Conservation (phyloP, 2,329 filamentous ascomycete species). For the Alternaria ventricosa region DNA sequence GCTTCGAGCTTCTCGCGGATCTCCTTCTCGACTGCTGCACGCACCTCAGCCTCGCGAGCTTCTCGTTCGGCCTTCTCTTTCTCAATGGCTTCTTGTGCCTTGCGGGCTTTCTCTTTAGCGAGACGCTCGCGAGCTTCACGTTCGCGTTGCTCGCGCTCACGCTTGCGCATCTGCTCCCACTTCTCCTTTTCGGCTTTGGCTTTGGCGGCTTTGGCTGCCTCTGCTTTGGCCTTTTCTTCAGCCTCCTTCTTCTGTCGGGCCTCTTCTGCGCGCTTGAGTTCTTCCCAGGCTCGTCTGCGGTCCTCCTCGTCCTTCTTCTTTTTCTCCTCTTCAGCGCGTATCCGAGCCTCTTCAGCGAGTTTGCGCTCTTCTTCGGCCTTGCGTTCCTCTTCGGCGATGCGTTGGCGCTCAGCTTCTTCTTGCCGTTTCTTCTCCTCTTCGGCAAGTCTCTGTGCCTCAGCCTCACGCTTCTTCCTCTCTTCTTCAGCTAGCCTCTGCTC, state of each 20-base stretch:
- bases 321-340: conserved; percentile 51
- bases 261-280: conserved; percentile 47
- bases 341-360: conserved; percentile 49
- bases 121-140: conserved; percentile 56
- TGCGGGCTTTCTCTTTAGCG: conserved; percentile 48
- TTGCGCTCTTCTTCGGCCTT: conserved; percentile 42
- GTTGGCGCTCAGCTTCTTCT: conserved; percentile 58
- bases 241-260: conserved; percentile 37
- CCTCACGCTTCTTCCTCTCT: conserved; percentile 65
- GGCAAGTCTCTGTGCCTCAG: conserved; percentile 22
- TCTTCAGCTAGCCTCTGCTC: conserved; percentile 52
- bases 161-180: conserved; percentile 58
- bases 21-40: conserved; percentile 50
- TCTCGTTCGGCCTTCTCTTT: conserved; percentile 50
- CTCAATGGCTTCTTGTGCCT: conserved; percentile 51
- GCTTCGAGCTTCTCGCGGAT: conserved; percentile 51
- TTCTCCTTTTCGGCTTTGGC: conserved; percentile 58
- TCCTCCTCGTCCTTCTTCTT: conserved; percentile 54
- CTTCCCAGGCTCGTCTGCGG: conserved; percentile 54
- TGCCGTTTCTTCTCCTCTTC: conserved; percentile 41
- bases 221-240: conserved; percentile 56
- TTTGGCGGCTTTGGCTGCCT: conserved; percentile 54
- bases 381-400: conserved; percentile 58
- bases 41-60: conserved; percentile 44
- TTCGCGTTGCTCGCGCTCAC: conserved; percentile 58